A percentile compares a stretch with the other conserved stretches of the same genome.
phyloP scores from a whole-genome alignment of 306 rosid species.

The Casuarina cunninghamiana region DNA sequence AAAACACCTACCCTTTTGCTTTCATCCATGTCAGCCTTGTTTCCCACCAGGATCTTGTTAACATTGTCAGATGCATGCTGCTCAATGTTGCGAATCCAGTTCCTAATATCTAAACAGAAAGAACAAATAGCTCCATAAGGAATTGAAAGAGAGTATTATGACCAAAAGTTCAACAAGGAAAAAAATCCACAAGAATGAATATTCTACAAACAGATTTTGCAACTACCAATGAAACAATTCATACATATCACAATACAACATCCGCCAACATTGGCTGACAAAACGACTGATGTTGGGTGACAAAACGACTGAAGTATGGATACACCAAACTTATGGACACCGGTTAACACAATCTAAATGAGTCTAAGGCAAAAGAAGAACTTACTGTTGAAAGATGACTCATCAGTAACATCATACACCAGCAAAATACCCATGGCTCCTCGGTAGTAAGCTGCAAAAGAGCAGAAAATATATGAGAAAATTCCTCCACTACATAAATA shows the following conservation, averaged over 20 bases:
- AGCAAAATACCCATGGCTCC: slow-evolving; percentile 92
- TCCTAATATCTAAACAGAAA: slow-evolving; percentile 65
- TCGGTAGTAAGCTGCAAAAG: slow-evolving; percentile 79
- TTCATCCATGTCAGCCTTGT: slow-evolving; percentile 94
- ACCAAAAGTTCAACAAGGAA: not conserved
- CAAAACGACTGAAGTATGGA: not conserved
- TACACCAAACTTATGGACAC: not conserved
- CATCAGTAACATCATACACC: slow-evolving; percentile 86
- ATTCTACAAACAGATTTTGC: not conserved
- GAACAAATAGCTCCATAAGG: slow-evolving; percentile 17
- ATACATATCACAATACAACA: not conserved
- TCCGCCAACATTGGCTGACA: not conserved
- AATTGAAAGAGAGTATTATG: slow-evolving; percentile 6
- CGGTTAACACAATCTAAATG: slow-evolving; percentile 18
- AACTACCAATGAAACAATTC: not conserved
- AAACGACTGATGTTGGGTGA: not conserved
- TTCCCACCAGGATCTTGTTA: slow-evolving; percentile 76
- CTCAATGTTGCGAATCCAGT: slow-evolving; percentile 88
- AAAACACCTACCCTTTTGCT: slow-evolving; percentile 63
- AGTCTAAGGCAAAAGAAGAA: slow-evolving; percentile 35
- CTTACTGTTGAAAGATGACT: slow-evolving; percentile 77
- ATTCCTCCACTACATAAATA: slow-evolving; percentile 7
- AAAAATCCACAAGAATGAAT: not conserved
- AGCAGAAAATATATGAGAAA: slow-evolving; percentile 19
- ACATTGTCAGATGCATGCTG: slow-evolving; percentile 86